A percentile compares a stretch with the other conserved stretches of the same genome.
Conservation (phyloP, 2,329 filamentous ascomycete species). For the Cladorrhinum sp. region DNA sequence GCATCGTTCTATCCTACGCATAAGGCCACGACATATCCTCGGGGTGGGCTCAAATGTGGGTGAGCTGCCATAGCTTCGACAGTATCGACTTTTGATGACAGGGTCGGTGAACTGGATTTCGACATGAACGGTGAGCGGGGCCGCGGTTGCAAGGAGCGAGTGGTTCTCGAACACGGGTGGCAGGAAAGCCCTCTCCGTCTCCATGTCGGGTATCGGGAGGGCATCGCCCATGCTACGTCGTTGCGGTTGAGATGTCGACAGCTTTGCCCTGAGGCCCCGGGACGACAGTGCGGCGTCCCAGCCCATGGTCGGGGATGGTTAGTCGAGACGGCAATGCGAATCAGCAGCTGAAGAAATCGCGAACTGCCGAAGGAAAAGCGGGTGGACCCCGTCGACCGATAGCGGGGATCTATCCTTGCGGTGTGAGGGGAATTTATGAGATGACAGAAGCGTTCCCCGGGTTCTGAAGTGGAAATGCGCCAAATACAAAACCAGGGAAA, state of each 20-base stretch:
- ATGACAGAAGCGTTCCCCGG: slow-evolving; percentile 4
- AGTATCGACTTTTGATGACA: slow-evolving; percentile 41
- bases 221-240: slow-evolving; percentile 23
- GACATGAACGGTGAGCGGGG: slow-evolving; percentile 40
- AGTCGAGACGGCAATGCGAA: not conserved
- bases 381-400: slow-evolving; percentile 4
- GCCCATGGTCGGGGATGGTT: slow-evolving; percentile 19
- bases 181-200: slow-evolving; percentile 20
- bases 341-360: not conserved
- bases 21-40: slow-evolving; percentile 47
- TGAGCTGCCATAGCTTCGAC: slow-evolving; percentile 47
- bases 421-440: not conserved
- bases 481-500: slow-evolving; percentile 2
- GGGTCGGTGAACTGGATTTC: slow-evolving; percentile 46
- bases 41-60: slow-evolving; percentile 42
- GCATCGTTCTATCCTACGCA: slow-evolving; percentile 51
- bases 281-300: slow-evolving; percentile 26
- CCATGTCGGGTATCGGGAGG: slow-evolving; percentile 25
- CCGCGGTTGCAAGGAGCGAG: slow-evolving; percentile 4
- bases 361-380: slow-evolving; percentile 4
- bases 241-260: slow-evolving; percentile 9
- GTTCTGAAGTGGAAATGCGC: slow-evolving; percentile 7
- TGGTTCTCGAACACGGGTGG: slow-evolving; percentile 26
- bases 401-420: slow-evolving; percentile 11
- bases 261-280: slow-evolving; percentile 13